Percentiles rank a stretch among this genome's conserved stretches.
Evolutionary conservation across 306 rosid species (phyloP).

Genomic region (Cucumis hystrix): DNA sequence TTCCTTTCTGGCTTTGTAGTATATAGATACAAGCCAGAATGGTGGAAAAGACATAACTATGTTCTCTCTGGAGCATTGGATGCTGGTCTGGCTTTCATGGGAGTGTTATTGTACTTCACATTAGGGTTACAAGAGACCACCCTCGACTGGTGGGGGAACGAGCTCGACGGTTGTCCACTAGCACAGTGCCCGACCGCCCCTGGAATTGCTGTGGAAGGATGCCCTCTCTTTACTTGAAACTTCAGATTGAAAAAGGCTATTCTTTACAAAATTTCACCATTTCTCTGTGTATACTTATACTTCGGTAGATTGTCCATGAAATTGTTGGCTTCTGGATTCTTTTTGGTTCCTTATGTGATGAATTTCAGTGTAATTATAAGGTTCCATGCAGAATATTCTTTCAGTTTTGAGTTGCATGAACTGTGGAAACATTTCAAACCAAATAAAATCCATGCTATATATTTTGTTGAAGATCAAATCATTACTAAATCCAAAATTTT

Average conservation of each 20-base stretch:
- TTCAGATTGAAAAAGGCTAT: background rate
- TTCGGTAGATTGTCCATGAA: background rate
- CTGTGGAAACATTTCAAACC: background rate
- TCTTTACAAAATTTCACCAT: background rate
- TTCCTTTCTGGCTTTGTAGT: conserved; percentile 60
- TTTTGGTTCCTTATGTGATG: background rate
- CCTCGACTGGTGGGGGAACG: conserved; percentile 72
- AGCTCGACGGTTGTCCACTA: conserved; percentile 70
- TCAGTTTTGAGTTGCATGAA: background rate
- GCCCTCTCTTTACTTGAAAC: conserved; percentile 34
- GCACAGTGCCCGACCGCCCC: conserved; percentile 64
- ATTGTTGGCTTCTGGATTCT: background rate
- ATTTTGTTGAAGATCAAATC: too few relatives aligned
- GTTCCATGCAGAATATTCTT: background rate
- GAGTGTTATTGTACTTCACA: conserved; percentile 55
- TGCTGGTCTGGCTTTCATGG: conserved; percentile 94
- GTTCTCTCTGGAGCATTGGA: conserved; percentile 79
- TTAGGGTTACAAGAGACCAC: conserved; percentile 43
- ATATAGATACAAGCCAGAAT: conserved; percentile 48
- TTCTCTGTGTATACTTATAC: background rate
- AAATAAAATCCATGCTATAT: background rate
- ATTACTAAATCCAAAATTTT: too few relatives aligned
- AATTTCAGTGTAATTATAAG: background rate
- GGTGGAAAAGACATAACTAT: conserved; percentile 81
- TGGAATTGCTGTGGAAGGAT: conserved; percentile 31